Conservation (phyloP, 2,329 filamentous ascomycete genomes). For the Trichoderma guizhouense region DNA sequence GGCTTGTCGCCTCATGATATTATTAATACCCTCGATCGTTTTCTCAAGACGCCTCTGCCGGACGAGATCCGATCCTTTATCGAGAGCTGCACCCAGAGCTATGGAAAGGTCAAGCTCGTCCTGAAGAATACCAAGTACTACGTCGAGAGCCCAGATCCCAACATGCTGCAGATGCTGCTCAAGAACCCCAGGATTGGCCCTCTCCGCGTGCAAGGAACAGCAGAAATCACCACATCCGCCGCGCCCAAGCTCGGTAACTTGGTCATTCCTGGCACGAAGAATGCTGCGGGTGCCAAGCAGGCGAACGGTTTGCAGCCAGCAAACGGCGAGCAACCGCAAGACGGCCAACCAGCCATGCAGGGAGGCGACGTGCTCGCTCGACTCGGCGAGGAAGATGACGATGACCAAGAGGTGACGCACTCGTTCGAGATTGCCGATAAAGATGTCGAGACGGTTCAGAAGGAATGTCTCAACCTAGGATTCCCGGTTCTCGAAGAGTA, state of each 20-base stretch:
- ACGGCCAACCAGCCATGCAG: slow-evolving; percentile 47
- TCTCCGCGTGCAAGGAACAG: slow-evolving; percentile 68
- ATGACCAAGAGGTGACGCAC: slow-evolving; percentile 83
- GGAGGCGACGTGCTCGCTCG: slow-evolving; percentile 69
- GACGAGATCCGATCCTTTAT: slow-evolving; percentile 79
- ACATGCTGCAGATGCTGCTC: slow-evolving; percentile 81
- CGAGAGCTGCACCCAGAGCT: slow-evolving; percentile 75
- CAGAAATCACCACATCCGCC: slow-evolving; percentile 72
- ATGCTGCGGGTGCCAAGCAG: slow-evolving; percentile 84
- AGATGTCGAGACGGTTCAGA: slow-evolving; percentile 81
- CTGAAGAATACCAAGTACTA: slow-evolving; percentile 93
- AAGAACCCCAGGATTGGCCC: slow-evolving; percentile 79
- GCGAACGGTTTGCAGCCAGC: slow-evolving; percentile 43
- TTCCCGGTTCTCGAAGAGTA: slow-evolving; percentile 94
- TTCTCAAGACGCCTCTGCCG: slow-evolving; percentile 85
- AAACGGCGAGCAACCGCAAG: slow-evolving; percentile 39
- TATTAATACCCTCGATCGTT: slow-evolving; percentile 79
- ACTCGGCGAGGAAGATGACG: slow-evolving; percentile 80
- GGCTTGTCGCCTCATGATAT: slow-evolving; percentile 89
- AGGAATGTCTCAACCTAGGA: slow-evolving; percentile 81
- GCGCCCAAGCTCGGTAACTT: slow-evolving; percentile 84
- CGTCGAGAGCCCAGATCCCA: slow-evolving; percentile 85
- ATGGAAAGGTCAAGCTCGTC: slow-evolving; percentile 93
- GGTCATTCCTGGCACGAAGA: slow-evolving; percentile 91
- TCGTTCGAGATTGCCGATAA: slow-evolving; percentile 86